Conservation (phyloP, 1,139 yeast genomes). For the Yamadazyma atlantica region DNA sequence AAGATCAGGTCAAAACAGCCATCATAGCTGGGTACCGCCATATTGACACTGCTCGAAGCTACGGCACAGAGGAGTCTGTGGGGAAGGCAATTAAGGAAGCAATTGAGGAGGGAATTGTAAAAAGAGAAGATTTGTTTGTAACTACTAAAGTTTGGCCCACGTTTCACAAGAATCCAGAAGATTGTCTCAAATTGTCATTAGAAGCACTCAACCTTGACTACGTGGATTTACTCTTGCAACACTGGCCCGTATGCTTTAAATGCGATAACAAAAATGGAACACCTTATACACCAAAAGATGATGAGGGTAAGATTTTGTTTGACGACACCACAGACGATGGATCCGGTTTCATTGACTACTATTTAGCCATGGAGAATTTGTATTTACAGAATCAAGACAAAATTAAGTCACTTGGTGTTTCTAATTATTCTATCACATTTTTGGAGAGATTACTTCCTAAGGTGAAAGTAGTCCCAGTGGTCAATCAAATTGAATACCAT, state of each 20-base stretch:
- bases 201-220: constrained; percentile 48
- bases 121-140: constrained; percentile 55
- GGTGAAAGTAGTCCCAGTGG: constrained; percentile 28
- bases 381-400: constrained; percentile 23
- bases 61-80: constrained; percentile 47
- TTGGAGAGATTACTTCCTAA: constrained; percentile 27
- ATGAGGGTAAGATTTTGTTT: constrained; percentile 36
- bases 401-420: constrained; percentile 32
- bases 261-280: constrained; percentile 31
- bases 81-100: constrained; percentile 51
- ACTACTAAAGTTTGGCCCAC: constrained; percentile 62
- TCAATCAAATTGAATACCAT: constrained; percentile 39
- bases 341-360: constrained; percentile 42
- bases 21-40: constrained; percentile 41
- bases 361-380: constrained; percentile 45
- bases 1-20: constrained; percentile 36
- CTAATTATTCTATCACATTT: constrained; percentile 31
- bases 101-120: constrained; percentile 46
- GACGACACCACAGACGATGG: constrained; percentile 39
- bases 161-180: constrained; percentile 30
- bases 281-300: constrained; percentile 32
- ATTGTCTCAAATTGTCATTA: constrained; percentile 34
- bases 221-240: constrained; percentile 57
- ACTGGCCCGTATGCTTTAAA: constrained; percentile 52
- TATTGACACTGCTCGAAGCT: constrained; percentile 45